Conservation (phyloP, 148 eudicot species). For the Limonium bicolor region DNA sequence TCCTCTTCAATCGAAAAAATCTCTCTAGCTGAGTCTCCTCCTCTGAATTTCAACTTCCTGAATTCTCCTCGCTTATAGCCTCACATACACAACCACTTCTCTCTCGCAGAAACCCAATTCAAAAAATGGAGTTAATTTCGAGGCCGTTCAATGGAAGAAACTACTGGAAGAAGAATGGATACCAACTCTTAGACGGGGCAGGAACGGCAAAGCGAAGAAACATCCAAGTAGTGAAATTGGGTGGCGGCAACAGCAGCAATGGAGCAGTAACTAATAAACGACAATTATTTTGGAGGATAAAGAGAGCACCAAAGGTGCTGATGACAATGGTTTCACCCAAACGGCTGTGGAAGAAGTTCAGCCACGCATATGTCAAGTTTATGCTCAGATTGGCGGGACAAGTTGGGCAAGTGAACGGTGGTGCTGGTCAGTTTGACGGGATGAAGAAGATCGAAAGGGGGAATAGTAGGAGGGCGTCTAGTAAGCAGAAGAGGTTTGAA, state of each 20-base stretch:
- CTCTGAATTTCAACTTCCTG: too few species aligned
- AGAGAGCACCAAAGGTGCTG: conserved; percentile 15
- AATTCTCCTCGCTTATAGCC: too few species aligned
- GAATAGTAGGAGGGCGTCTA: background rate
- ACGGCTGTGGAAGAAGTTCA: conserved; percentile 18
- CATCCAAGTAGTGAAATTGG: conserved; percentile 18
- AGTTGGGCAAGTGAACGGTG: conserved; percentile 9
- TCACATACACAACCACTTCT: too few species aligned
- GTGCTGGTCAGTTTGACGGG: conserved; percentile 5
- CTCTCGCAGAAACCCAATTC: too few species aligned
- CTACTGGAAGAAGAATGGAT: conserved; percentile 30
- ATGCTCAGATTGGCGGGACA: conserved; percentile 18
- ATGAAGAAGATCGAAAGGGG: conserved; percentile 14
- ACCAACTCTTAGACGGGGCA: conserved; percentile 23
- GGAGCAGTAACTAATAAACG: background rate
- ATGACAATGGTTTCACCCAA: conserved; percentile 15
- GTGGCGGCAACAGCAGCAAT: conserved; percentile 6
- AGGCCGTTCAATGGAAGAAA: conserved; percentile 21
- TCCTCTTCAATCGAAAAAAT: too few species aligned
- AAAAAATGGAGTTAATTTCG: conserved; percentile 22
- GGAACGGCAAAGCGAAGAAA: conserved; percentile 11
- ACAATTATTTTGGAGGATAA: conserved; percentile 28
- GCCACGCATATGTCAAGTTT: conserved; percentile 21
- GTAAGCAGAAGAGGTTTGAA: background rate
- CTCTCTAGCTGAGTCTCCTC: too few species aligned